These are phyloP conservation scores for Fonsecaea multimorphosa DNA, from an alignment of 2,329 filamentous ascomycete species.

Conservation along the genomic window DNA sequence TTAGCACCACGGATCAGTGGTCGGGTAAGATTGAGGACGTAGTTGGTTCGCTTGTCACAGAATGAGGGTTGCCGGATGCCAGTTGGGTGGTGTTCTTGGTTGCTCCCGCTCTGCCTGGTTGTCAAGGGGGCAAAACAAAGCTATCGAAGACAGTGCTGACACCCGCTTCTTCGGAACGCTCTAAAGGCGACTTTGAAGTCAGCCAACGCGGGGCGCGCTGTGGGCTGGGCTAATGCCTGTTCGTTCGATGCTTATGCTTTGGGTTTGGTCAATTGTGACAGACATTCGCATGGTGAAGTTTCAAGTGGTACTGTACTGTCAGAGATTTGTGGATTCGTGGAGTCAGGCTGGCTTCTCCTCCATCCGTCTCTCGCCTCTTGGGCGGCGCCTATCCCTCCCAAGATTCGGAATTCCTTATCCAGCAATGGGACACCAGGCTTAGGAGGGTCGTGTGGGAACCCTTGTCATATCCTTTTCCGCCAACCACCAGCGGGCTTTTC, in stretches of 20 bases:
- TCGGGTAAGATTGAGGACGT: conserved; percentile 7
- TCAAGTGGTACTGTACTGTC: not conserved
- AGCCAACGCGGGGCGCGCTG: conserved; percentile 7
- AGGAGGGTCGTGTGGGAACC: not conserved
- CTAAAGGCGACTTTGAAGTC: conserved; percentile 6
- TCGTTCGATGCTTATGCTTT: not conserved
- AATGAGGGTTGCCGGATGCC: conserved; percentile 2
- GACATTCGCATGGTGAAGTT: not conserved
- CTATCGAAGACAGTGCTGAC: conserved; percentile 31
- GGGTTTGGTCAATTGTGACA: not conserved
- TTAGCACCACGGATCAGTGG: conserved; percentile 9
- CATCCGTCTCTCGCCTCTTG: conserved; percentile 1
- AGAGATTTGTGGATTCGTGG: not conserved
- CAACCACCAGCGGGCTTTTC: not conserved
- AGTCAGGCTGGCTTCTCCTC: not conserved
- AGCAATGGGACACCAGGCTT: not conserved
- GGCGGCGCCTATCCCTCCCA: not conserved
- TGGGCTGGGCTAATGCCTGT: conserved; percentile 2
- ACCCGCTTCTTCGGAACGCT: conserved; percentile 15
- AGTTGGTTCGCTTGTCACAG: conserved; percentile 4
- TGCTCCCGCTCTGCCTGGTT: not conserved
- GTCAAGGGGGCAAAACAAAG: conserved; percentile 23
- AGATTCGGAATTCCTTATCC: not conserved
- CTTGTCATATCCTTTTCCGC: not conserved
- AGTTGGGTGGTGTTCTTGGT: not conserved